Percentiles rank a stretch among this genome's conserved stretches.
phyloP scores from a whole-genome alignment of 2,329 filamentous ascomycete species.

The Talaromyces sp. region DNA sequence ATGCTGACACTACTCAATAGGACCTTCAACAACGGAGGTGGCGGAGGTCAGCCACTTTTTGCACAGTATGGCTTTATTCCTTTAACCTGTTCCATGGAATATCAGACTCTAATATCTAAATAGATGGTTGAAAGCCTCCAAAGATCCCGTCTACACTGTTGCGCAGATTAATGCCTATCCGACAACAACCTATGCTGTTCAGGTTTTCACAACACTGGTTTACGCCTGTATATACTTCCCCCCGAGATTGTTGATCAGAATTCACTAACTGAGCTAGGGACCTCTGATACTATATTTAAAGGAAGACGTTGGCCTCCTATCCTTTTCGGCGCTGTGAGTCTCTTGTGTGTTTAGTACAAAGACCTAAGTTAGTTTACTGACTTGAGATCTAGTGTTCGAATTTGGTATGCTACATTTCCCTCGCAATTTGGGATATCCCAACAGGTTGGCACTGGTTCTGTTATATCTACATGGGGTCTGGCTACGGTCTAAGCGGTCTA shows the following conservation, averaged over 20 bases:
- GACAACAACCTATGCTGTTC: constrained; percentile 54
- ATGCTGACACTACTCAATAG: constrained; percentile 17
- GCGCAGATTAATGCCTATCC: constrained; percentile 51
- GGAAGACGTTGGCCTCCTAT: constrained; percentile 63
- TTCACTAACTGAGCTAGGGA: constrained; percentile 36
- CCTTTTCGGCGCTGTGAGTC: constrained; percentile 48
- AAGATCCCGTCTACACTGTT: constrained; percentile 42
- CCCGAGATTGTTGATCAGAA: not conserved
- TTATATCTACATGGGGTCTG: constrained; percentile 51
- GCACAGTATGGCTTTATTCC: constrained; percentile 32
- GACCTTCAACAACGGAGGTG: constrained; percentile 58
- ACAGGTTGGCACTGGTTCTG: constrained; percentile 60
- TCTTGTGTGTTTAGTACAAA: constrained; percentile 37
- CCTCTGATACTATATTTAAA: constrained; percentile 56
- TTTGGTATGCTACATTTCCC: constrained; percentile 41
- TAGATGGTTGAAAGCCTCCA: constrained; percentile 37
- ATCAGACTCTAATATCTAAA: not conserved
- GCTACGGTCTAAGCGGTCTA: constrained; percentile 45
- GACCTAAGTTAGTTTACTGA: not conserved
- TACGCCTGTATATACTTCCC: constrained; percentile 49
- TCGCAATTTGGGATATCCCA: constrained; percentile 49
- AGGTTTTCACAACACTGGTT: constrained; percentile 55
- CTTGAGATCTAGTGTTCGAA: constrained; percentile 26
- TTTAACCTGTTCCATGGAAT: not conserved
- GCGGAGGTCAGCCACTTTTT: constrained; percentile 55